Conservation (phyloP, 192 early-diverging fungal species). For the Podila verticillata region DNA sequence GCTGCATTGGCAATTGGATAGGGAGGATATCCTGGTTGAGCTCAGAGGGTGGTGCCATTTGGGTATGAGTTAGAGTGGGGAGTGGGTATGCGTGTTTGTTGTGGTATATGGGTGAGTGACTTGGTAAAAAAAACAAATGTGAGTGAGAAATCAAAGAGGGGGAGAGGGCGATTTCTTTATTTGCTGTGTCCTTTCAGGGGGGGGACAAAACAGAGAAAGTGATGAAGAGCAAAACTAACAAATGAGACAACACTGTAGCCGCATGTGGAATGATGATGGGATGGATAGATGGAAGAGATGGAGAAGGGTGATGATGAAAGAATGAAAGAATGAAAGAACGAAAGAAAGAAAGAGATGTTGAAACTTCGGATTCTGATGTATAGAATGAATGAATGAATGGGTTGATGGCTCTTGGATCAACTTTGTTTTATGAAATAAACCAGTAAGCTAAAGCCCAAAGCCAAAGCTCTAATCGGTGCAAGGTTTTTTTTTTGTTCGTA, state of each 20-base stretch:
- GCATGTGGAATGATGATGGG: background rate
- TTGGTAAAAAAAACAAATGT: background rate
- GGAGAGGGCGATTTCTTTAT: background rate
- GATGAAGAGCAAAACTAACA: background rate
- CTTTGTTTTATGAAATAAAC: background rate
- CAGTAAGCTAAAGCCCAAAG: background rate
- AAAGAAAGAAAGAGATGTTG: background rate
- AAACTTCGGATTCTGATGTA: no score
- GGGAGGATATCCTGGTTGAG: conserved; percentile 32
- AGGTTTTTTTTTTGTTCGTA: no score
- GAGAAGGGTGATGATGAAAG: background rate
- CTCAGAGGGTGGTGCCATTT: conserved; percentile 19
- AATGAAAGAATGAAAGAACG: background rate
- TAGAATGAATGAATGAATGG: no score
- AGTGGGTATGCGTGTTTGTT: background rate
- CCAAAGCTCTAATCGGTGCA: background rate
- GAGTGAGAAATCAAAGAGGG: background rate
- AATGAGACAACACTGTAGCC: background rate
- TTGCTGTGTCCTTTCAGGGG: background rate
- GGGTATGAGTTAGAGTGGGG: background rate
- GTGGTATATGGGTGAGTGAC: background rate
- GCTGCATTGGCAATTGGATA: conserved; percentile 38
- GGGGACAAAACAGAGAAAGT: background rate
- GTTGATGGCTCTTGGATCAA: background rate
- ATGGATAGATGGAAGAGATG: background rate